Evolutionary conservation across 1,139 yeast genomes (phyloP).

Genomic region (Protomyces lactucae-debilis): DNA sequence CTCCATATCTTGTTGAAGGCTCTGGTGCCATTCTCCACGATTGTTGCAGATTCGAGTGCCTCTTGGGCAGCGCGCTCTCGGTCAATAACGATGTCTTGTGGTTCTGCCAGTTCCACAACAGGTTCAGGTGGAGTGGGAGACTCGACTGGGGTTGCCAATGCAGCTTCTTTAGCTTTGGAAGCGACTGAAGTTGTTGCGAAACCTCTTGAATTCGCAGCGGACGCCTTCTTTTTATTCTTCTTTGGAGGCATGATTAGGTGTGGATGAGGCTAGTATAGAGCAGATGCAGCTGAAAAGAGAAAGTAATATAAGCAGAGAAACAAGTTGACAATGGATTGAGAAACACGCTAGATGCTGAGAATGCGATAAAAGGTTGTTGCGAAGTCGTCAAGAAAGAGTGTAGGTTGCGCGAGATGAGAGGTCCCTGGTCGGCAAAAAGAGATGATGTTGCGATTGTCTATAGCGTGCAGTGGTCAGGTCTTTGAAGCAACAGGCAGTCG

Average conservation of each 20-base stretch:
- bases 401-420: no score
- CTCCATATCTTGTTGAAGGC: not conserved
- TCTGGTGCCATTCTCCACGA: conserved; percentile 11
- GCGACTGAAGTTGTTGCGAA: conserved; percentile 20
- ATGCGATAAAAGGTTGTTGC: no score
- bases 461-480: no score
- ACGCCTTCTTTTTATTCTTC: conserved; percentile 12
- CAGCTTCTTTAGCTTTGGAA: conserved; percentile 5
- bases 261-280: not conserved
- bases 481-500: no score
- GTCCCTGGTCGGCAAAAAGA: no score
- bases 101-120: not conserved
- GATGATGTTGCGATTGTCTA: no score
- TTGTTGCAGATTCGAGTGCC: not conserved
- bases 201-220: conserved; percentile 13
- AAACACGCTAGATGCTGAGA: no score
- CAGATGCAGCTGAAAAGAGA: not conserved
- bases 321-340: not conserved
- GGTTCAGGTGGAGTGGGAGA: not conserved
- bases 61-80: not conserved
- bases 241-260: not conserved
- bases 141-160: not conserved
- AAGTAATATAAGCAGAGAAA: not conserved
- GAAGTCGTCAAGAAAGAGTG: no score
- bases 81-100: not conserved